Percentiles rank a stretch among this genome's conserved stretches.
Evolutionary conservation across 2,329 filamentous ascomycete genomes (phyloP).

Genomic region (Ophiognomonia clavigignenti-juglandacearum): DNA sequence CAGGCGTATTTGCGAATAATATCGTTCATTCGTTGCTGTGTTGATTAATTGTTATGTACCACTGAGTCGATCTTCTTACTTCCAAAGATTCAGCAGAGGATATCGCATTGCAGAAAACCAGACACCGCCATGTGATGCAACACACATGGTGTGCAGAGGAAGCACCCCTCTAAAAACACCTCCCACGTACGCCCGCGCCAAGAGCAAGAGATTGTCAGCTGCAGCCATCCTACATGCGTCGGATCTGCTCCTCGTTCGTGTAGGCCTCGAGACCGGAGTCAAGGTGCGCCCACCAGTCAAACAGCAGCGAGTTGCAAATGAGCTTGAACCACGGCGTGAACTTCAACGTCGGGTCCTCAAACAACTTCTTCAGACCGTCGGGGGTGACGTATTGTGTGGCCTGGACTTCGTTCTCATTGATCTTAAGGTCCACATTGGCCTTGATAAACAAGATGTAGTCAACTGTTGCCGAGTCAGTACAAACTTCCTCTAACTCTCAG

Average conservation of each 20-base stretch:
- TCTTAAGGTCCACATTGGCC: slow-evolving; percentile 76
- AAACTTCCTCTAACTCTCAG: neutral
- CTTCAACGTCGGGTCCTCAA: slow-evolving; percentile 71
- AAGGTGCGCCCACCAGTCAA: slow-evolving; percentile 92
- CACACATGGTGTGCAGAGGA: no score
- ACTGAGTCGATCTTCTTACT: no score
- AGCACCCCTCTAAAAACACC: no score
- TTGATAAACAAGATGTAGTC: slow-evolving; percentile 99
- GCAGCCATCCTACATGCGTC: slow-evolving; percentile 61
- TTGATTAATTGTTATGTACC: no score
- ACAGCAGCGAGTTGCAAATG: slow-evolving; percentile 96
- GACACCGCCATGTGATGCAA: no score
- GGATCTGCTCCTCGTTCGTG: slow-evolving; percentile 78
- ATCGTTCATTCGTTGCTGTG: no score
- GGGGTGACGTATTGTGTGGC: slow-evolving; percentile 80
- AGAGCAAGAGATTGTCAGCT: neutral
- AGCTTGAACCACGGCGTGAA: slow-evolving; percentile 99
- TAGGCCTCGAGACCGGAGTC: slow-evolving; percentile 79
- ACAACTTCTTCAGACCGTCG: slow-evolving; percentile 78
- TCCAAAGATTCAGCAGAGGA: no score
- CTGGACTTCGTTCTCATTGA: slow-evolving; percentile 84
- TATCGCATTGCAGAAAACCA: no score
- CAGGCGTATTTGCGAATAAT: no score
- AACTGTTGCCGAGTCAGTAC: slow-evolving; percentile 46
- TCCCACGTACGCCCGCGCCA: neutral